phyloP scores from a whole-genome alignment of 257 asterid species.

The Fraxinus anomala region DNA sequence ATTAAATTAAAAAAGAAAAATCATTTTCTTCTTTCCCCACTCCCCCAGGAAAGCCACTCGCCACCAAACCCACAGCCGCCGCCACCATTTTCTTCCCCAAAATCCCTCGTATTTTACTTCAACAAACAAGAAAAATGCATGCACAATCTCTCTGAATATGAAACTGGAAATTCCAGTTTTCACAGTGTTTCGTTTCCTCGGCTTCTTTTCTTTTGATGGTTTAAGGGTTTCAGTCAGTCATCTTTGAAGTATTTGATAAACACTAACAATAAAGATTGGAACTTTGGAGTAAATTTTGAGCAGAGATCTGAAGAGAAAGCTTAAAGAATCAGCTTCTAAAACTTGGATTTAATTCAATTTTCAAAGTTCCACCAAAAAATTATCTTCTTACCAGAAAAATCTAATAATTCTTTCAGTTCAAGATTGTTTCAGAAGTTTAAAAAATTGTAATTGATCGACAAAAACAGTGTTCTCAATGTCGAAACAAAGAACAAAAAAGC shows the following conservation, averaged over 20 bases:
- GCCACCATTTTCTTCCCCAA: no score
- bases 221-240: conserved; percentile 61
- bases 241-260: conserved; percentile 33
- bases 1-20: no score
- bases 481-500: neutral
- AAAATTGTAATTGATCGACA: neutral
- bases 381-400: conserved; percentile 14
- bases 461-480: conserved; percentile 19
- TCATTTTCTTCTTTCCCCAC: no score
- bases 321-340: conserved; percentile 23
- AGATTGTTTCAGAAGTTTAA: conserved; percentile 20
- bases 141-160: no score
- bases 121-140: no score
- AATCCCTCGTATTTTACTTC: no score
- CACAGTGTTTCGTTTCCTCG: conserved; percentile 38
- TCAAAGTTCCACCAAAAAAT: conserved; percentile 11
- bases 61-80: no score
- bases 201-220: conserved; percentile 51
- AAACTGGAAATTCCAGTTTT: no score
- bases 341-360: conserved; percentile 11
- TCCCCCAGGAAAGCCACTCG: no score
- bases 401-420: neutral
- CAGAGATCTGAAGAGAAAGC: conserved; percentile 39
- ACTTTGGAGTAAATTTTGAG: conserved; percentile 22
- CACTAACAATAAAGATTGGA: conserved; percentile 3